Base-by-base conservation (phyloP, 2,329 filamentous ascomycete genomes). In the Phyllosticta capitalensis region DNA sequence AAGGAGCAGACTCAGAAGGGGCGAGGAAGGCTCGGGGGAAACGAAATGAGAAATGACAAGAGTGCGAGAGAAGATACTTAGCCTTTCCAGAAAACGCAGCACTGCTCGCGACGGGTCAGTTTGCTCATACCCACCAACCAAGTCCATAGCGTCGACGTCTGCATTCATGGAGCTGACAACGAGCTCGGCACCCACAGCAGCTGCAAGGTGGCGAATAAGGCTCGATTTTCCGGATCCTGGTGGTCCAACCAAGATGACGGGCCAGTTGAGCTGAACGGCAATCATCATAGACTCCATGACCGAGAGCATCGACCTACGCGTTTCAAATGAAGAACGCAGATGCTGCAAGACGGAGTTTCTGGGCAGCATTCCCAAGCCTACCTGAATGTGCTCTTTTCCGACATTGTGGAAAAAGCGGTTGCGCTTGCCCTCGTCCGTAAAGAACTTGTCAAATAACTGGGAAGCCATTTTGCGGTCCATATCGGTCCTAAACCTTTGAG, bases 91-190 rank as follows among this genome's bases (percentile, higher is more conserved):
- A 64, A 83, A 78, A n/a, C 78, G 76, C 58, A 87, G 85, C 4
- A 89, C 78, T 62, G 88, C 83, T 59, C 92, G 82, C 56, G 88
- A 80, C 21, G 89, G 85, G 69, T 99, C 94, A 19, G 90, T 86
- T 73, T 99, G 94, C 71, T 99, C 94, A 69, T 96, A 99, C 0
- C 94, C 94, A 67, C 94, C 94, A 60, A 99, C 90, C 59, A 99
- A 83, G 73, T 99, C 94, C 85, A 96, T 96, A 0, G 92, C 92
- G 71, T 99, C 94, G 52, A 96, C 89, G 67, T 99, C 95, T 6
- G 92, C 87, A 69, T 96, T 99, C 75, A 99, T 84, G 0, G 92
- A 86, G 66, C 97, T 89, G 17, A 90, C 88, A 30, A 92, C 82
- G 3, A 97, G 77, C 1, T 84, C 79, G 59, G 87, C 87, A 22